These are phyloP conservation scores for Mesostigma viride DNA, from an alignment of 139 green algal species.

Conservation along the genomic window DNA sequence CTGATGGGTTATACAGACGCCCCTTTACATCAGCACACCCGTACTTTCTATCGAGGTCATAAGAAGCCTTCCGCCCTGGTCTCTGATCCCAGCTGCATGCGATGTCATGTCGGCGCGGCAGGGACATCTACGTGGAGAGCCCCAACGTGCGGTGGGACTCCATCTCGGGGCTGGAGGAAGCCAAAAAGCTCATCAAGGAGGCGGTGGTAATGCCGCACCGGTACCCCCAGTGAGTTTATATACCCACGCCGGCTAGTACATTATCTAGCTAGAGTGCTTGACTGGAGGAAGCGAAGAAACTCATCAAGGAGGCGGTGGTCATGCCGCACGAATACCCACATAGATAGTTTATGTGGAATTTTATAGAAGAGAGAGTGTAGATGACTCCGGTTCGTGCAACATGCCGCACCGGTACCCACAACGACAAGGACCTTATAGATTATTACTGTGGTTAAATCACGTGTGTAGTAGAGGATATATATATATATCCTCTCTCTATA, in stretches of 20 bases:
- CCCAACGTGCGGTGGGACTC: slow-evolving; percentile 42
- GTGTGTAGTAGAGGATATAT: no score
- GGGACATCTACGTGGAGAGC: slow-evolving; percentile 28
- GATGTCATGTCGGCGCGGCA: background rate
- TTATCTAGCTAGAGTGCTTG: background rate
- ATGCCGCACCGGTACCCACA: no score
- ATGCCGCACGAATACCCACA: slow-evolving; percentile 63
- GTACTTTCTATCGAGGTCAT: no score
- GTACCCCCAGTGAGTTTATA: slow-evolving; percentile 48
- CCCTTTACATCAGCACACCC: no score
- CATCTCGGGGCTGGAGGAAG: slow-evolving; percentile 53
- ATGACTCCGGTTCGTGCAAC: no score
- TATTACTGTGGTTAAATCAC: no score
- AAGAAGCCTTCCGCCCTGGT: no score
- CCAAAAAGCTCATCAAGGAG: slow-evolving; percentile 62
- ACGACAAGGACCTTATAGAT: no score
- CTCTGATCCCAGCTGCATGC: background rate
- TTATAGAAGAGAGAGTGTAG: no score
- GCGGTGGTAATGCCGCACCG: slow-evolving; percentile 66
- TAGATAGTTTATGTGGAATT: no score
- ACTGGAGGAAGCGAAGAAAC: slow-evolving; percentile 47
- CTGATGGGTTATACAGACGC: no score
- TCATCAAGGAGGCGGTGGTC: slow-evolving; percentile 71
- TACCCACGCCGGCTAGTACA: background rate
- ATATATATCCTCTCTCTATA: no score